Percentiles rank a stretch among this genome's conserved stretches.
Conservation (phyloP, 768 basidiomycete genomes). For the Termitomyces sp. region DNA sequence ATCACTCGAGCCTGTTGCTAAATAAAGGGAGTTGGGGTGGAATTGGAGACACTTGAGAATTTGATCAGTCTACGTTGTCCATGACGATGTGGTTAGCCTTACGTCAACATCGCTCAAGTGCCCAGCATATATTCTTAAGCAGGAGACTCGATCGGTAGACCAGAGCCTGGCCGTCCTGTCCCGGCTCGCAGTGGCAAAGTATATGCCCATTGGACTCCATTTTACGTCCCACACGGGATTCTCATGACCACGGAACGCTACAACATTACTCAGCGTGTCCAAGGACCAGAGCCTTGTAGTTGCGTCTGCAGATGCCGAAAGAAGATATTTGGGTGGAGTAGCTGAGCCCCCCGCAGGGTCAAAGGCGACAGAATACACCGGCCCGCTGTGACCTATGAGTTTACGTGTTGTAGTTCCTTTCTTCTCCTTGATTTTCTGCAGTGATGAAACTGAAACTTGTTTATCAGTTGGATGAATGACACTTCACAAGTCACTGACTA, state of each 20-base stretch:
- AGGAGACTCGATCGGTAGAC: slow-evolving; percentile 87
- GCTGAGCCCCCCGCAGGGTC: slow-evolving; percentile 89
- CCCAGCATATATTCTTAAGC: slow-evolving; percentile 89
- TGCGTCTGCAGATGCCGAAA: slow-evolving; percentile 90
- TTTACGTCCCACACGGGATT: slow-evolving; percentile 99
- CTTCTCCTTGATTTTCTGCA: slow-evolving; percentile 69
- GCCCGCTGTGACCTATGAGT: slow-evolving; percentile 93
- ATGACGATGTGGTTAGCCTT: slow-evolving; percentile 27
- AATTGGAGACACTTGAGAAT: slow-evolving; percentile 78
- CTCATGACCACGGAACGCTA: slow-evolving; percentile 92
- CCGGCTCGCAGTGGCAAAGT: slow-evolving; percentile 93
- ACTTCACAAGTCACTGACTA: slow-evolving; percentile 36
- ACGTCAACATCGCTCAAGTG: slow-evolving; percentile 98
- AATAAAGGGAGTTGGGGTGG: slow-evolving; percentile 96
- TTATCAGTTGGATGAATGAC: neutral
- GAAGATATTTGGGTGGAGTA: slow-evolving; percentile 75
- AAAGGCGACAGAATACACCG: slow-evolving; percentile 91
- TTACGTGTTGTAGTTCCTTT: slow-evolving; percentile 86
- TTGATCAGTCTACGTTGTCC: neutral
- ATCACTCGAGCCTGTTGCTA: slow-evolving; percentile 95
- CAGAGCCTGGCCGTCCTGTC: slow-evolving; percentile 94
- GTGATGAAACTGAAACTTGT: slow-evolving; percentile 41
- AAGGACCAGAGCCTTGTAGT: slow-evolving; percentile 92
- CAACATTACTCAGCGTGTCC: slow-evolving; percentile 90
- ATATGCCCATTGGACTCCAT: slow-evolving; percentile 98